phyloP scores from a whole-genome alignment of 2,329 filamentous ascomycete genomes.

The Alternaria sp. region DNA sequence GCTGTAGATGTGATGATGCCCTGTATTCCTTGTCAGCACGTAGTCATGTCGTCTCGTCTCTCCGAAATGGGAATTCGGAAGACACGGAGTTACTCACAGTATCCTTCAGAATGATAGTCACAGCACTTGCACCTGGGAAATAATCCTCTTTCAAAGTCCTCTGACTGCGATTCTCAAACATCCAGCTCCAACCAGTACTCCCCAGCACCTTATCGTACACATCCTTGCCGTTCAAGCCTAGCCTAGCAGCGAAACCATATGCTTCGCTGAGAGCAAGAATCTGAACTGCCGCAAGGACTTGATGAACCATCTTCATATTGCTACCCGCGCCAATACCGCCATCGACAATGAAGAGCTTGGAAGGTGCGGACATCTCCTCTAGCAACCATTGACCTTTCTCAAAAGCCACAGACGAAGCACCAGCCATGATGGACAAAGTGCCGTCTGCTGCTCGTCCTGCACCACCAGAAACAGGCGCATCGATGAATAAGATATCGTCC shows the following conservation, averaged over 20 bases:
- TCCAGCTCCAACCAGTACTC: slow-evolving; percentile 59
- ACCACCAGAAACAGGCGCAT: slow-evolving; percentile 77
- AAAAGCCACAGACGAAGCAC: slow-evolving; percentile 65
- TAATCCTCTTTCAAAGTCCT: slow-evolving; percentile 63
- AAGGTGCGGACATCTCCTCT: slow-evolving; percentile 66
- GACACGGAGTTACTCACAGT: slow-evolving; percentile 35
- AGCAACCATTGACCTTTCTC: slow-evolving; percentile 67
- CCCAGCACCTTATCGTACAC: slow-evolving; percentile 60
- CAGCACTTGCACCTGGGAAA: slow-evolving; percentile 54
- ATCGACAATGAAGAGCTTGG: slow-evolving; percentile 65
- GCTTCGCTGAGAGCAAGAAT: slow-evolving; percentile 65
- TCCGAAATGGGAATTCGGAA: not conserved
- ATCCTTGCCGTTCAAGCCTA: slow-evolving; percentile 61
- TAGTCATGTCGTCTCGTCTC: not conserved
- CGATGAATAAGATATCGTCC: slow-evolving; percentile 71
- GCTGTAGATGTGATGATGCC: slow-evolving; percentile 74
- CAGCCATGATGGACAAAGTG: slow-evolving; percentile 78
- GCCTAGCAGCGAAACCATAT: slow-evolving; percentile 63
- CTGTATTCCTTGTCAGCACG: slow-evolving; percentile 31
- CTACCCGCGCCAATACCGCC: slow-evolving; percentile 63
- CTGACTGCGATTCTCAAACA: slow-evolving; percentile 65
- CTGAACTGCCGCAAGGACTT: slow-evolving; percentile 66
- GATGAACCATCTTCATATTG: slow-evolving; percentile 67
- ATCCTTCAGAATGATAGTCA: slow-evolving; percentile 60
- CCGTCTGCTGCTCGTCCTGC: slow-evolving; percentile 73